Evolutionary conservation across 2,329 filamentous ascomycete species (phyloP).

Genomic region (Colletotrichum sp.): DNA sequence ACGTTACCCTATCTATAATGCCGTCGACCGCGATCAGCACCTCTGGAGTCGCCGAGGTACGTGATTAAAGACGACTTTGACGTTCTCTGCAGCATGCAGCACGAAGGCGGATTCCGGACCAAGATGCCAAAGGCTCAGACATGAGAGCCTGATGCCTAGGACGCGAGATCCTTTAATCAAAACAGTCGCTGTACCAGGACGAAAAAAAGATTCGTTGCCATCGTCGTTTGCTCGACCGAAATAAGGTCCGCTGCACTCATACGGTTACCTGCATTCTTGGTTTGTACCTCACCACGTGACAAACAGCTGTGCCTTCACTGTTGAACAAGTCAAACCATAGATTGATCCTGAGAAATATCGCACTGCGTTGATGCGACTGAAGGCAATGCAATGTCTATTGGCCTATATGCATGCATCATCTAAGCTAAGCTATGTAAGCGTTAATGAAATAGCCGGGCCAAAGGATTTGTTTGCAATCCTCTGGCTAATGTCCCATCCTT

Average conservation of each 20-base stretch:
- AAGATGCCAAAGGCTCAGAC: constrained; percentile 15
- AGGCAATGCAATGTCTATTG: constrained; percentile 1
- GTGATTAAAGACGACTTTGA: constrained; percentile 10
- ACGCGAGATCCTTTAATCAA: background rate
- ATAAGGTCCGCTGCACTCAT: constrained; percentile 19
- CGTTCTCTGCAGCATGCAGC: background rate
- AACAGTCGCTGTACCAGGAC: background rate
- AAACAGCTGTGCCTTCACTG: constrained; percentile 17
- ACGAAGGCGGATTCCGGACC: background rate
- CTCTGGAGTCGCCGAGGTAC: background rate
- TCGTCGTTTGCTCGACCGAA: constrained; percentile 21
- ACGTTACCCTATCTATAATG: background rate
- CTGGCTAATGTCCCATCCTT: background rate
- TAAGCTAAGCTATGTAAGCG: background rate
- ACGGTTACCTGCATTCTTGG: constrained; percentile 22
- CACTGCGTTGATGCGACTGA: background rate
- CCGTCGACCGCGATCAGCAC: constrained; percentile 8
- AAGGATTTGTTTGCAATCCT: background rate
- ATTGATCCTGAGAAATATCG: background rate
- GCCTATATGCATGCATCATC: background rate
- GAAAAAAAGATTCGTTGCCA: constrained; percentile 1
- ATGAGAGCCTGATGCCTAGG: constrained; percentile 6
- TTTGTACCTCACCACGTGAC: constrained; percentile 22
- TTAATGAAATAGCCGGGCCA: background rate
- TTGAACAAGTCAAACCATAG: constrained; percentile 10